A percentile compares a stretch with the other conserved stretches of the same genome.
These are phyloP conservation scores for Amylostereum areolatum DNA, from an alignment of 1,284 basidiomycete genomes.

Conservation along the genomic window DNA sequence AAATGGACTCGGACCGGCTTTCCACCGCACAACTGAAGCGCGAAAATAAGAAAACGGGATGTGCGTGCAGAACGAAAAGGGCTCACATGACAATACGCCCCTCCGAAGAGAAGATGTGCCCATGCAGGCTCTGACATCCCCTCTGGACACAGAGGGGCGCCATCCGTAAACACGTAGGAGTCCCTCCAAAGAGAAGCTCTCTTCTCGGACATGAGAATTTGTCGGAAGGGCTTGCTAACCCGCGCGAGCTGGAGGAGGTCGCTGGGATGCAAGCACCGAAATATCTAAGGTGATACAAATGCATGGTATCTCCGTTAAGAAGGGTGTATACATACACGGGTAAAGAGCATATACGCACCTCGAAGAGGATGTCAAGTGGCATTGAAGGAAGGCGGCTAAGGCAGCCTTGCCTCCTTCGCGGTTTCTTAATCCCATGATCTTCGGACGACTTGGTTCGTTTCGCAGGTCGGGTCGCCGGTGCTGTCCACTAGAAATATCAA, in stretches of 20 bases:
- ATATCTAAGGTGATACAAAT: neutral
- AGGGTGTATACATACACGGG: neutral
- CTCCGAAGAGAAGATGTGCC: conserved; percentile 3
- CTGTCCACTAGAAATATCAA: neutral
- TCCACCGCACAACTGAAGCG: neutral
- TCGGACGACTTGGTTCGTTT: neutral
- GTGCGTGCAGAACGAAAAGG: neutral
- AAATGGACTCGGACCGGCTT: conserved; percentile 1
- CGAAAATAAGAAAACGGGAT: neutral
- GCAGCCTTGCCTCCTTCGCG: conserved; percentile 1
- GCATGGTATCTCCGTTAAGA: neutral
- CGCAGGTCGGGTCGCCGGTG: neutral
- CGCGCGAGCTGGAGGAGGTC: conserved; percentile 4
- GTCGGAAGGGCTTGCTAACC: conserved; percentile 1
- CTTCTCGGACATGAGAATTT: neutral
- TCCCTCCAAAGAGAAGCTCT: neutral
- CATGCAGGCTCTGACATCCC: conserved; percentile 4
- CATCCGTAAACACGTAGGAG: neutral
- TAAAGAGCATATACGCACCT: neutral
- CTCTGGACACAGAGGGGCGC: neutral
- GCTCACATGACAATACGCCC: conserved; percentile 3
- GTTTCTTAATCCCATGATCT: neutral
- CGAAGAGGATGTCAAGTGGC: conserved; percentile 4
- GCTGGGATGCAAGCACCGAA: conserved; percentile 1
- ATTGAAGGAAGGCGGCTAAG: conserved; percentile 4